These are phyloP conservation scores for Dioscorea zingiberensis DNA, from an alignment of 106 monocot genomes.

Conservation along the genomic window DNA sequence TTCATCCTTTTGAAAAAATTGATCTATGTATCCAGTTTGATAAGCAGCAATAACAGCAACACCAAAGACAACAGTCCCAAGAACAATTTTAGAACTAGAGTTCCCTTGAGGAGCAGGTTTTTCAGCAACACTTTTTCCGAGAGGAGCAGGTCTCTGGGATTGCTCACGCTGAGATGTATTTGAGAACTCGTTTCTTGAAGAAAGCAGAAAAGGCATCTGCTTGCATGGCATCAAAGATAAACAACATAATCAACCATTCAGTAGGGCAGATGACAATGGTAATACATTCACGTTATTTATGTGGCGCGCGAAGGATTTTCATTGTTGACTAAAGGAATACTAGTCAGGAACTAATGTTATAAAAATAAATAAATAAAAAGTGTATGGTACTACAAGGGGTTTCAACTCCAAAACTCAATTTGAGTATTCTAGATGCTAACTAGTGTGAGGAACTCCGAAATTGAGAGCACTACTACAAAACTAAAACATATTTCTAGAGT, in stretches of 20 bases:
- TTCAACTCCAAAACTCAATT: too few species aligned
- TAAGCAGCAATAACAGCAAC: conserved; percentile 42
- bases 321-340: not conserved
- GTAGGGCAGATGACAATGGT: too few species aligned
- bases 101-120: conserved; percentile 24
- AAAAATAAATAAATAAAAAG: not conserved
- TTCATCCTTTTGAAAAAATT: conserved; percentile 19
- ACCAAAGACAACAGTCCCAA: conserved; percentile 48
- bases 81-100: conserved; percentile 24
- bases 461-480: too few species aligned
- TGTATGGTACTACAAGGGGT: too few species aligned
- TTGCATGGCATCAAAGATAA: conserved; percentile 6
- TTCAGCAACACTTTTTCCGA: conserved; percentile 23
- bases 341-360: not conserved
- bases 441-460: too few species aligned
- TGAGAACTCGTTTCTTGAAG: conserved; percentile 40
- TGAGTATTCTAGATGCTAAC: too few species aligned
- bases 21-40: conserved; percentile 38
- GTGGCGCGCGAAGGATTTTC: too few species aligned
- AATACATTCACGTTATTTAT: too few species aligned
- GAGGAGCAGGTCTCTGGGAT: conserved; percentile 20
- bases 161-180: conserved; percentile 21
- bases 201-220: conserved; percentile 42
- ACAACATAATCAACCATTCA: not conserved
- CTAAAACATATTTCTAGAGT: too few species aligned